Base-by-base conservation (phyloP, 2,329 filamentous ascomycete genomes). In the Blumeria hordei region DNA sequence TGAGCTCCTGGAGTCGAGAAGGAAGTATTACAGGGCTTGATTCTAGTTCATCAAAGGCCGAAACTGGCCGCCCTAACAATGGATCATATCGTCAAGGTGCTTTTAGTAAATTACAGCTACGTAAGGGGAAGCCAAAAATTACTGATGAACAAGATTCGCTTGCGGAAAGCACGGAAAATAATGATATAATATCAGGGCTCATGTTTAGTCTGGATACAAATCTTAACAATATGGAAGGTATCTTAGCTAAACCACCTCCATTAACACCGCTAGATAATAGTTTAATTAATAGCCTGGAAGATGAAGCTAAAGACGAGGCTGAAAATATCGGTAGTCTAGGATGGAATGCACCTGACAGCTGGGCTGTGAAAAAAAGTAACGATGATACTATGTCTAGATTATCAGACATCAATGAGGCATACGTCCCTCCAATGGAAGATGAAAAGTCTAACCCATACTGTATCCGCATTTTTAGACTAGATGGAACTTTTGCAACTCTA, bases 291-390 rank as follows among this genome's bases (percentile, higher is more conserved):
- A 67, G 66, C 16, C 59, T 69, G 33, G 72, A 75, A 37, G 65
- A 67, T 33, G 72, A 76, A 28, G 60, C 59, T 1, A 65, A 62
- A 36, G 45, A 57, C n/a, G 60, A 65, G 41, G 57, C 60, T n/a
- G 60, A 63, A 32, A 60, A 53, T 41, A 61, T 58, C 18, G 58
- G 59, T 33, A 59, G 57, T 14, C 80, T 81, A 1, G 78, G 78
- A 3, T 98, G 90, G 90, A 85, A 93, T 66, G 88, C 88, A 3
- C 90, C 92, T 1, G 90, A 96, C 67, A 95, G 88, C 66, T 98
- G 92, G 92, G 88, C 85, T 53, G 90, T 96, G 32, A 85, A 85
- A 61, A 81, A 80, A 57, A 74, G 74, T 47, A 77, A 76, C 7
- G 81, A 87, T 60, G 83, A 86, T 55, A 75, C 75, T 58, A 71